Evolutionary conservation across 2,329 filamentous ascomycete genomes (phyloP).

Genomic region (Penicillium oxalicum): DNA sequence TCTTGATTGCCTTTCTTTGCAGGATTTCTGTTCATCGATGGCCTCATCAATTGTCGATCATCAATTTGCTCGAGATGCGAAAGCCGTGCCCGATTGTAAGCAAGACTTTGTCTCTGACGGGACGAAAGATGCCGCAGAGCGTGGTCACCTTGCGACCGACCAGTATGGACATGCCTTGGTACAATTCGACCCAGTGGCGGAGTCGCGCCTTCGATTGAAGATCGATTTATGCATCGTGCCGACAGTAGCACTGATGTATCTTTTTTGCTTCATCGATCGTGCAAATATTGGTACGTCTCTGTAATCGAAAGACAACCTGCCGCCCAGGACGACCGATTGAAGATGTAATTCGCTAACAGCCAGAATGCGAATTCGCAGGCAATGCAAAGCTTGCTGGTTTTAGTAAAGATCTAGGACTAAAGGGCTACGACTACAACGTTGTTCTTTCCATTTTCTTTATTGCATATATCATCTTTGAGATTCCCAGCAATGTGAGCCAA

Average conservation of each 20-base stretch:
- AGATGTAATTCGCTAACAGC: neutral
- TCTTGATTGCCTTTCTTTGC: neutral
- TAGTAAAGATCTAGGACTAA: conserved; percentile 55
- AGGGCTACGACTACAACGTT: conserved; percentile 62
- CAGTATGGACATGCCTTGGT: conserved; percentile 49
- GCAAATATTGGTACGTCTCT: conserved; percentile 59
- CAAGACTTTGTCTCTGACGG: conserved; percentile 11
- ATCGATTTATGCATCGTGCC: conserved; percentile 62
- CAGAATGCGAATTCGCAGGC: conserved; percentile 38
- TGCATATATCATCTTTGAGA: conserved; percentile 66
- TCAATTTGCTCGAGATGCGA: conserved; percentile 18
- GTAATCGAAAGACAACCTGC: neutral
- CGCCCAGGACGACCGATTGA: neutral
- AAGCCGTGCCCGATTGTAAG: conserved; percentile 15
- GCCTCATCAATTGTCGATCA: conserved; percentile 1
- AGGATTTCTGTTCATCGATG: conserved; percentile 2
- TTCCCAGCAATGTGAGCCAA: conserved; percentile 51
- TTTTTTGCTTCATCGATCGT: conserved; percentile 71
- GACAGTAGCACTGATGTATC: conserved; percentile 59
- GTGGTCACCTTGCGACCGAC: conserved; percentile 45
- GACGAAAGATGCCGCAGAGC: conserved; percentile 37
- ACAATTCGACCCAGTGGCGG: conserved; percentile 53
- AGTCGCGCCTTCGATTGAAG: conserved; percentile 55
- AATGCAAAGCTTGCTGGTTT: conserved; percentile 63
- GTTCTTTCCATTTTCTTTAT: conserved; percentile 66